Base-by-base conservation (phyloP, 768 basidiomycete genomes). In the Gautieria morchelliformis region DNA sequence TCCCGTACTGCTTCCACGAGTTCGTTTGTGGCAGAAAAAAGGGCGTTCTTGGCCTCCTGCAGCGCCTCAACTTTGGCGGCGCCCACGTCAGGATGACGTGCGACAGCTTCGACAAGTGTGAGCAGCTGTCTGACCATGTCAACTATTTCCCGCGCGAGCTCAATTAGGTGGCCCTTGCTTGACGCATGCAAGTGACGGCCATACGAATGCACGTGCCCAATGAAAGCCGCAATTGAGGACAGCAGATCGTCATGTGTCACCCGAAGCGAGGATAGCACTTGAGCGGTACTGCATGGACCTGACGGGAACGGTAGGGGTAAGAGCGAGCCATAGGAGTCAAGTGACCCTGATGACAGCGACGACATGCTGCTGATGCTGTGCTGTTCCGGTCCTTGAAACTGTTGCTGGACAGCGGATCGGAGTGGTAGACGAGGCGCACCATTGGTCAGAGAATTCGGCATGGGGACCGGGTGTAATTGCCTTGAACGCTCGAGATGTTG, bases 131-230 rank as follows among this genome's bases (percentile, higher is more conserved):
- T 88, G 20, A 96, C 93, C 73, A 87, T 85, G 69, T 95, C 93
- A 52, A 97, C 89, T 48, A 93, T 88, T 71, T 95, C 91, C 52
- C 87, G 82, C n/a, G 94, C 91, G 53, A 97, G 81, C 63, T 97
- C 93, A 66, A 96, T 93, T 70, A 98, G 78, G 63, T 93, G 88
- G 1, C 91, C 94, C 15, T 93, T 94, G 59, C 87, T 91, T 5
- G 92, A 90, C 0, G 95, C 92, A 70, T 97, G 94, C 30, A 90
- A 90, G 41, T 81, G 77, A 46, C 90, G 84, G 20, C 89, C 85
- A 74, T 97, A 90, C 15, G 90, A 89, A 65, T 98, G 95, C 1
- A 93, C 89, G 67, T 97, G 93, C 1, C 94, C 95, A 64, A 99
- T 96, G 69, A 99, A 93, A 6, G 94, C 95, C 20, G 96, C 94